Evolutionary conservation across 148 eudicot genomes (phyloP), one percentile per base, ranked within the genome.

Genomic region (Gaultheria prostrata): DNA sequence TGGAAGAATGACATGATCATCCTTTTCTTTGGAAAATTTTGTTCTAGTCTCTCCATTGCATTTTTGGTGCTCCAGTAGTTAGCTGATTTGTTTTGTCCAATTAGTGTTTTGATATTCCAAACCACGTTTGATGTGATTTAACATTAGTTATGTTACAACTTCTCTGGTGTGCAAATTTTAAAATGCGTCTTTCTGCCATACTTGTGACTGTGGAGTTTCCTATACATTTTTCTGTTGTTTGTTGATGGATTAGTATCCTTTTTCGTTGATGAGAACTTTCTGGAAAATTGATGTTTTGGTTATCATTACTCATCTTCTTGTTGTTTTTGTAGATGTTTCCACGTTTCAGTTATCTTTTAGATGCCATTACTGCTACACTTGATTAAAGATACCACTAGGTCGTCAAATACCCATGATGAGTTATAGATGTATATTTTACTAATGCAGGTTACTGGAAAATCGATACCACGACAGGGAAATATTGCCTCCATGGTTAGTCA

Each of bases 381-480:
- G 26, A 4, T 54, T 72, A 18, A 71, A 53, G 67, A 32, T 21
- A 6, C 30, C 1, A 8, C 13, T 2, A 32, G 28, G 28, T 61
- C 18, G 49, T 35, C 32, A 28, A 76, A 28, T 46, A 21, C 30
- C 32, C 49, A 13, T 59, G 26, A 43, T 10, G 3, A 63, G 8
- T 48, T 15, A 46, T 67, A 43, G 65, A 80, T 65, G 73, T 80
- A 75, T 69, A 53, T 28, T 46, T 80, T 80, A 51, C 35, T 71
- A 20, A 76, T 84, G 88, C 92, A 93, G 97, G 87, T 88, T 78
- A 88, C 86, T 43, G 90, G 85, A 8, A 80, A 82, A 84, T 82
- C 85, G 86, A 75, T 53, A 20, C 91, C 88, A 85, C 86, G 28
- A 30, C 77, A 77, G 59, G 82, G 84, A 74, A 87, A 85, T 84